Percentiles rank a stretch among this genome's conserved stretches.
Evolutionary conservation across 352 stramenopile species (phyloP).

Genomic region (Phytopythium helicoides): DNA sequence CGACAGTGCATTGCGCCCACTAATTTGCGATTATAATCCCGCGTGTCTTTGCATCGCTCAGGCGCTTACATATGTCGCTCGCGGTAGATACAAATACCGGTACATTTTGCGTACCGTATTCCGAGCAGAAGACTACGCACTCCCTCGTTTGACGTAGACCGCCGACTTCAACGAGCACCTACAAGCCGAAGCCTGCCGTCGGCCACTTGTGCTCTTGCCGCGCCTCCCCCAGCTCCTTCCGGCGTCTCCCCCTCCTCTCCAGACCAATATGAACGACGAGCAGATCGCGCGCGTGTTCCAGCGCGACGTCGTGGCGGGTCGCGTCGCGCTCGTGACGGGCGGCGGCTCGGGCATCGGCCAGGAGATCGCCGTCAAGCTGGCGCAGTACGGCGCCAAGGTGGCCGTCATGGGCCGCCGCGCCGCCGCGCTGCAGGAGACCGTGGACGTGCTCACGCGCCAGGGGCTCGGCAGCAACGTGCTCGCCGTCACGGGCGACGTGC

Average conservation of each 20-base stretch:
- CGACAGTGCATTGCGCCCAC: too few species aligned
- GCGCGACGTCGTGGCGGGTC: slow-evolving; percentile 42
- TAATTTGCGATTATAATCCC: too few species aligned
- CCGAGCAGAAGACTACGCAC: too few species aligned
- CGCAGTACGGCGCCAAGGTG: slow-evolving; percentile 90
- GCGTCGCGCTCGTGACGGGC: slow-evolving; percentile 92
- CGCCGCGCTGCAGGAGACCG: slow-evolving; percentile 86
- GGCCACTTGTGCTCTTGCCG: not conserved
- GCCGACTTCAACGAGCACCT: not conserved
- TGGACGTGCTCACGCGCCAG: slow-evolving; percentile 42
- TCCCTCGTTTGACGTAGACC: not conserved
- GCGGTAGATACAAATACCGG: too few species aligned
- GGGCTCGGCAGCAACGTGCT: slow-evolving; percentile 36
- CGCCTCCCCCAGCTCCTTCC: too few species aligned
- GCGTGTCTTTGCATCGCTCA: too few species aligned
- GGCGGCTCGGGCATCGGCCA: slow-evolving; percentile 94
- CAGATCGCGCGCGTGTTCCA: slow-evolving; percentile 56
- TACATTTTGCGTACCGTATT: too few species aligned
- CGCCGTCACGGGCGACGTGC: slow-evolving; percentile 79
- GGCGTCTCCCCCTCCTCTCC: not conserved
- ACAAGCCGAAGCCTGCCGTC: too few species aligned
- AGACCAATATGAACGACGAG: slow-evolving; percentile 39
- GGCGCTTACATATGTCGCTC: too few species aligned
- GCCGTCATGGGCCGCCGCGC: slow-evolving; percentile 93
- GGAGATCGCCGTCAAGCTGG: slow-evolving; percentile 91